Base-by-base conservation (phyloP, 2,329 filamentous ascomycete species). In the Paecilomyces dactylethromorphus region DNA sequence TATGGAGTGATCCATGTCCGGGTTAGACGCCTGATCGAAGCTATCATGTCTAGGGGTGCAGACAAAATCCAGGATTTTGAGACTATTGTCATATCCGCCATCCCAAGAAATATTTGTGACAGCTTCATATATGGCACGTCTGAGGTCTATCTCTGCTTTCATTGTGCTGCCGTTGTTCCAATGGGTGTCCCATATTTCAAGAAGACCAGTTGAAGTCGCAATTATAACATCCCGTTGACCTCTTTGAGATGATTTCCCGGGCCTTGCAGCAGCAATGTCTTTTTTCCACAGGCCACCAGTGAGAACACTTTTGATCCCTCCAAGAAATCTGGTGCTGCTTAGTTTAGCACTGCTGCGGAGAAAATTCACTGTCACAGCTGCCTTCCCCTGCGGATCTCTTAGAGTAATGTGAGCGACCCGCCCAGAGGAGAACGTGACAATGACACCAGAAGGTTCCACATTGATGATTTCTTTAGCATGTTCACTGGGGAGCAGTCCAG, bases 131-230 rank as follows among this genome's bases (percentile, higher is more conserved):
- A 97, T 81, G 3, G 82, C 75, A 22, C 87, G 84, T 58, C 86
- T 84, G 59, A 87, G 79, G 71, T 96, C 89, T 22, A 87, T 80
- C 61, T 93, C 90, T 26, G 83, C 83, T 53, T 89, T 83, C 54
- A 91, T 81, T 51, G 89, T 86, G 69, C 92, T 87, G 64, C 92
- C 90, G 33, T 92, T 92, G 61, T 90, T 90, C 72, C 93, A 91
- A 68, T 93, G 91, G 51, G 97, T 82, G 69, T 89, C 90, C 94
- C 94, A 99, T 7, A 88, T 83, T 66, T 95, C 88, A 26, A 99
- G 77, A 59, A 87, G 84, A 29, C 90, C 93, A 66, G 88, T 88
- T 57, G 86, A 83, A 1, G 92, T 94, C 13, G 88, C 86, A 39
- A 92, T 86, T 53, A 96, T 84, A 33, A 96, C 82, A 65, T 92